Conservation (phyloP, 2,329 filamentous ascomycete genomes). For the Aurifilum marmelostoma region DNA sequence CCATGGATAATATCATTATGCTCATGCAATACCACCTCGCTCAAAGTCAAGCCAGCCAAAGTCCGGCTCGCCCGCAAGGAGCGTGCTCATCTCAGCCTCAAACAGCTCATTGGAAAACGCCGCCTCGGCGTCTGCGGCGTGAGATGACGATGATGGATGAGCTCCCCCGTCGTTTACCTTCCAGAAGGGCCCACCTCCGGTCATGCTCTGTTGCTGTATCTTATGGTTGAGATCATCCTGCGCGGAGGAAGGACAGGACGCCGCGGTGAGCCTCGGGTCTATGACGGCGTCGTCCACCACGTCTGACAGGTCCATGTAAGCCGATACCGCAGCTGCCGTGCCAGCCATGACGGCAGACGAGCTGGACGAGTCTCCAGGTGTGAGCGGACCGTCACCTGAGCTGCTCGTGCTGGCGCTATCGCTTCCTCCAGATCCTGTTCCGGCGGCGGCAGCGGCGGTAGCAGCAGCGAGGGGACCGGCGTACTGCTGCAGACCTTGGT, state of each 20-base stretch:
- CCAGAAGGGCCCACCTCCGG: slow-evolving; percentile 20
- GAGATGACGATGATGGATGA: not conserved
- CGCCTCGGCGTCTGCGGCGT: slow-evolving; percentile 18
- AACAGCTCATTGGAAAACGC: slow-evolving; percentile 32
- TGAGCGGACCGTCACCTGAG: slow-evolving; percentile 21
- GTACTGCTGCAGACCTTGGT: slow-evolving; percentile 32
- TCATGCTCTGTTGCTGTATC: not conserved
- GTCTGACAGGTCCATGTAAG: not conserved
- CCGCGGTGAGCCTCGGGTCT: slow-evolving; percentile 23
- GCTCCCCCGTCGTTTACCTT: not conserved
- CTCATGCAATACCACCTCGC: slow-evolving; percentile 6
- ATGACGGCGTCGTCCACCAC: slow-evolving; percentile 21
- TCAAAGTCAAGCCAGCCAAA: slow-evolving; percentile 31
- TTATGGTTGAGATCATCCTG: not conserved
- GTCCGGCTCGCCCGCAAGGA: slow-evolving; percentile 30
- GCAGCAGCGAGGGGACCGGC: slow-evolving; percentile 23
- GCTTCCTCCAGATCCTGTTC: slow-evolving; percentile 11
- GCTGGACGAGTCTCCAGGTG: slow-evolving; percentile 7
- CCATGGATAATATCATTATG: not conserved
- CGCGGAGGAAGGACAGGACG: not conserved
- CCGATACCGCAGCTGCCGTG: not conserved
- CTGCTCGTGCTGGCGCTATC: slow-evolving; percentile 16
- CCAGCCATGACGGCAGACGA: not conserved
- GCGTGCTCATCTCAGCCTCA: slow-evolving; percentile 32
- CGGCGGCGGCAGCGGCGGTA: not conserved